These are phyloP conservation scores for Diaporthe ampelina DNA, from an alignment of 2,329 filamentous ascomycete species.

Conservation along the genomic window DNA sequence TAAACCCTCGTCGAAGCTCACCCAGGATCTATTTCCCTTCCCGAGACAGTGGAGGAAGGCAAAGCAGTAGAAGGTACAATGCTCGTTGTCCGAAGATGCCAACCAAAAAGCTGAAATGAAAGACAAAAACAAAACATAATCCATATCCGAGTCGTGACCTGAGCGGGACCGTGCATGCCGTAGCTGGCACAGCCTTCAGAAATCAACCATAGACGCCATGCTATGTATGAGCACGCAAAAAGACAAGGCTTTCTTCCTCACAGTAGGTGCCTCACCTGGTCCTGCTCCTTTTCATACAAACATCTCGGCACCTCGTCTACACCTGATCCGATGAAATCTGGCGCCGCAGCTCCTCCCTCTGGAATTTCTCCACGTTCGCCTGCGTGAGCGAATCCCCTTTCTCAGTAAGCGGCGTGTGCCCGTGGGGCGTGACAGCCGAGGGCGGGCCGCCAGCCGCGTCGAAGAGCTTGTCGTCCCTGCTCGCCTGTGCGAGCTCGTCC, in stretches of 20 bases:
- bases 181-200: background rate
- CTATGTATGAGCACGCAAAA: slow-evolving; percentile 16
- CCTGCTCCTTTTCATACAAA: background rate
- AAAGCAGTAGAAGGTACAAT: background rate
- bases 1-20: background rate
- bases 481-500: slow-evolving; percentile 46
- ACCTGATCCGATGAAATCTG: slow-evolving; percentile 28
- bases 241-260: background rate
- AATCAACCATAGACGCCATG: slow-evolving; percentile 38
- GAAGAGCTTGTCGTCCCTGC: slow-evolving; percentile 48
- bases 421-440: slow-evolving; percentile 31
- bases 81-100: background rate
- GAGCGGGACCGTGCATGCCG: background rate
- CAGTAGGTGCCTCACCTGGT: background rate
- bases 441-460: slow-evolving; percentile 43
- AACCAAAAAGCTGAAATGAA: background rate
- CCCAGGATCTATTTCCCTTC: background rate
- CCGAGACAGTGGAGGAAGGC: background rate
- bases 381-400: slow-evolving; percentile 45
- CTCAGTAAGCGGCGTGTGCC: slow-evolving; percentile 40
- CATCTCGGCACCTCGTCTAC: background rate
- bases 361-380: slow-evolving; percentile 47
- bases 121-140: background rate
- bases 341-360: slow-evolving; percentile 39
- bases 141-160: background rate